Base-by-base conservation (phyloP, 768 basidiomycete species). In the Porphyrellus cyaneotinctus region DNA sequence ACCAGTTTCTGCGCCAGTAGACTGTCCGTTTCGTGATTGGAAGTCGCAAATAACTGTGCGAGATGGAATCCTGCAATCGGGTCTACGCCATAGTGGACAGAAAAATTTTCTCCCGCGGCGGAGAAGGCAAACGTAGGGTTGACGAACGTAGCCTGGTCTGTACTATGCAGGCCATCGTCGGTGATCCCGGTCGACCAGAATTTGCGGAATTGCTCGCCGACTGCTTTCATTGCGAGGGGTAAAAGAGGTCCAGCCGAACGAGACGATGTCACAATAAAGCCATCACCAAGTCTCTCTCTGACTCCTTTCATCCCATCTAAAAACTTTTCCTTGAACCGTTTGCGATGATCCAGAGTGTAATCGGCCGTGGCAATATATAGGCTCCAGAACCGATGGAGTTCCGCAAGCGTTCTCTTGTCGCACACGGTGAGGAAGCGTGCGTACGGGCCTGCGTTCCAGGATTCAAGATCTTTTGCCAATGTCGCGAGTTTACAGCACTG, bases 91-190 rank as follows among this genome's bases (percentile, higher is more conserved):
- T 66, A 71, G 35, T 68, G 70, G 3, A 68, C 58, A 18, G 62
- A 43, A 9, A 65, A 68, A 43, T 52, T 42, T 0, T 68, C 60
- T 17, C 60, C 52, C 2, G 58, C 46, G 14, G 39, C 13, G 20
- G 68, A 70, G 26, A 65, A 69, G 2, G 54, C 58, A 12, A 69
- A 70, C 11, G 68, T 71, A 1, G 68, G 68, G 18, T 71, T 69
- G 39, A 66, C 53, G 39, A 47, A 33, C 17, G 58, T 58, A 18
- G 62, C 50, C 13, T 33, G 51, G 2, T 55, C 57, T 4, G 37
- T 54, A 24, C 30, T 43, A 45, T 53, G 61, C 12, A 58, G 7
- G 8, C 63, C 62, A 36, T 64, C 67, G 9, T 67, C 63, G 15
- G 64, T 68, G 32, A 60, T 22, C 9, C 67, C 66, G 2, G 56